Conservation (phyloP, 2,329 filamentous ascomycete species). For the Hymenotorrendiella dingleyae region DNA sequence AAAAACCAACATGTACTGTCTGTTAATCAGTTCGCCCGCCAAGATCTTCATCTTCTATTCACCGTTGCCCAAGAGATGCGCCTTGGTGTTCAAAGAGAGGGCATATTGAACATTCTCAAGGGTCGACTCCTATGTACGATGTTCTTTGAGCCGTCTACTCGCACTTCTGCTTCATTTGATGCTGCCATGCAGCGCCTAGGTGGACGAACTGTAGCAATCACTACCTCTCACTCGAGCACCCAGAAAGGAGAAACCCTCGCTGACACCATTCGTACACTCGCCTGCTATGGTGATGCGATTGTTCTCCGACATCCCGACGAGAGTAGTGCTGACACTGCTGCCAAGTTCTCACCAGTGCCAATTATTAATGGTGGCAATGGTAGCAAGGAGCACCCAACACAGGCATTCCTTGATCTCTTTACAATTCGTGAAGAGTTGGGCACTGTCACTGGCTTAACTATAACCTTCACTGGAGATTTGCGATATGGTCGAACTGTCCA, state of each 20-base stretch:
- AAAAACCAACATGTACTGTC: conserved; percentile 87
- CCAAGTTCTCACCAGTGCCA: conserved; percentile 82
- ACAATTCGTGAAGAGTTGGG: conserved; percentile 97
- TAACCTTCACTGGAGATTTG: conserved; percentile 93
- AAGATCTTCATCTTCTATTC: conserved; percentile 89
- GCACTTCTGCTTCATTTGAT: conserved; percentile 93
- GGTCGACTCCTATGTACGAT: conserved; percentile 83
- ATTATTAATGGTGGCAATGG: conserved; percentile 98
- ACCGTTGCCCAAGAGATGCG: conserved; percentile 98
- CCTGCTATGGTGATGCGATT: conserved; percentile 89
- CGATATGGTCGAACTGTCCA: conserved; percentile 92
- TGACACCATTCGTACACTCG: conserved; percentile 88
- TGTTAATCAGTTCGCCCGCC: conserved; percentile 81
- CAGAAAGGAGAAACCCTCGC: conserved; percentile 92
- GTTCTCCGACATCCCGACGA: conserved; percentile 92
- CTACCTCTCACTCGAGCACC: conserved; percentile 79
- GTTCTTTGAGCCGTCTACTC: conserved; percentile 96
- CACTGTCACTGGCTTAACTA: conserved; percentile 89
- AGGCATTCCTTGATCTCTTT: conserved; percentile 96
- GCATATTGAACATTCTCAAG: conserved; percentile 79
- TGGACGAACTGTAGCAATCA: conserved; percentile 75
- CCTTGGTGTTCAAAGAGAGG: conserved; percentile 85
- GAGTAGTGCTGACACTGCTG: conserved; percentile 71
- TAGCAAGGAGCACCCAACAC: conserved; percentile 91
- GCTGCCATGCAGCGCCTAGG: conserved; percentile 97